phyloP scores from a whole-genome alignment of 228 moss, liverwort and hornwort genomes.

The Sphagnum magellanicum region DNA sequence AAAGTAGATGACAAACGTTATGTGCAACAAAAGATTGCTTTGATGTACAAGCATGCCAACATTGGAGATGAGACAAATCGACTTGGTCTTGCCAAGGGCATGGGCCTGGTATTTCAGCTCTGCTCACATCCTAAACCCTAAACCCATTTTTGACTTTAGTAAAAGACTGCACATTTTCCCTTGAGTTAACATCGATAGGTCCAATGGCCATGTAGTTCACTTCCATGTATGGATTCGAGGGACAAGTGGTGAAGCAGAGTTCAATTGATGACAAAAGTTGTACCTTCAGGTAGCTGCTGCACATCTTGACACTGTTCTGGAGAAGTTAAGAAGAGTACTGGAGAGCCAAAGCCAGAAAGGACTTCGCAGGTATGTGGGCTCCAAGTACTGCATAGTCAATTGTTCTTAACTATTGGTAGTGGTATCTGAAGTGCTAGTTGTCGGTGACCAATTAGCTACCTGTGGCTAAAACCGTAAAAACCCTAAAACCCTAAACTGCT shows the following conservation, averaged over 20 bases:
- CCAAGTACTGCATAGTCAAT: background rate
- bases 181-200: background rate
- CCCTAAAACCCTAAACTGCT: too few species aligned
- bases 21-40: conserved; percentile 71
- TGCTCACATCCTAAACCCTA: background rate
- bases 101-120: conserved; percentile 60
- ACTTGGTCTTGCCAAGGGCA: conserved; percentile 87
- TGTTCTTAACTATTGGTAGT: background rate
- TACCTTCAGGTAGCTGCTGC: conserved; percentile 81
- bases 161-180: conserved; percentile 3
- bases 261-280: background rate
- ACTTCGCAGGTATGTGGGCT: conserved; percentile 60
- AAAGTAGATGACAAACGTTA: conserved; percentile 80
- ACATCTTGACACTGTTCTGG: conserved; percentile 94
- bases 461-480: too few species aligned
- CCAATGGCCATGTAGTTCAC: too few species aligned
- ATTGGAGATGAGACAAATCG: conserved; percentile 67
- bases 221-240: too few species aligned
- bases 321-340: conserved; percentile 76
- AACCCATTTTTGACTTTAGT: conserved; percentile 7
- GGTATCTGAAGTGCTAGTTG: background rate
- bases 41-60: conserved; percentile 85
- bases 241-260: too few species aligned
- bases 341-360: conserved; percentile 72
- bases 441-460: too few species aligned